Conservation (phyloP, 192 early-diverging fungal genomes). For the Coemansia sp. region DNA sequence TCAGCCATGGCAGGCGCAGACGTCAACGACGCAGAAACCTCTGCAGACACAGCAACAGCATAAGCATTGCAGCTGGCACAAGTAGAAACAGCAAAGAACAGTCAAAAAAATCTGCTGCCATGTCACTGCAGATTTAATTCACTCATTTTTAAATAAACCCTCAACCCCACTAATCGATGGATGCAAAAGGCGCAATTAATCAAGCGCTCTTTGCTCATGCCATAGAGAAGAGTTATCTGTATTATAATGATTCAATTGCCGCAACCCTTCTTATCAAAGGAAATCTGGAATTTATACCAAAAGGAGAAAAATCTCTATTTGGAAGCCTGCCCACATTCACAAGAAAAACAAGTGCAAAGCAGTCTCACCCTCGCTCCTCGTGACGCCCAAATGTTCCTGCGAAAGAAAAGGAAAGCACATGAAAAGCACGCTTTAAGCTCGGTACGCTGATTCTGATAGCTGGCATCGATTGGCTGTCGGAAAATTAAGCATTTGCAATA, state of each 20-base stretch:
- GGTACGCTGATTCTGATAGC: neutral
- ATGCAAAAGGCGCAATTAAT: neutral
- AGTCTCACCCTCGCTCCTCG: neutral
- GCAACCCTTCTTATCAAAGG: too few relatives aligned
- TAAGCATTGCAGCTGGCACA: neutral
- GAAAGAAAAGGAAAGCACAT: neutral
- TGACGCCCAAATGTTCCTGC: neutral
- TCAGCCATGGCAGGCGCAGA: constrained; percentile 26
- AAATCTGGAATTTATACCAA: neutral
- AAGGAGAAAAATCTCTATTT: neutral
- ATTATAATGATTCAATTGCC: too few relatives aligned
- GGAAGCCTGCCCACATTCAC: too few relatives aligned
- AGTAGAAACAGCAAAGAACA: neutral
- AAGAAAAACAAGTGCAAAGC: neutral
- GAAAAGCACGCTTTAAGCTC: neutral
- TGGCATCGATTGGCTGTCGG: neutral
- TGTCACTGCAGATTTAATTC: constrained; percentile 5
- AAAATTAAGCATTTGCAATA: neutral
- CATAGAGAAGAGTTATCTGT: too few relatives aligned
- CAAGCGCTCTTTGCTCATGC: too few relatives aligned
- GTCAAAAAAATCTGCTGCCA: neutral
- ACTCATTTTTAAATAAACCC: neutral
- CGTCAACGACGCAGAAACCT: constrained; percentile 7
- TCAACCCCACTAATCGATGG: neutral
- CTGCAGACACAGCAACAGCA: constrained; percentile 10